Percentiles rank a stretch among this genome's conserved stretches.
These are phyloP conservation scores for Encephalitozoon cuniculi DNA, from an alignment of 371 early-diverging fungal genomes.

Conservation along the genomic window DNA sequence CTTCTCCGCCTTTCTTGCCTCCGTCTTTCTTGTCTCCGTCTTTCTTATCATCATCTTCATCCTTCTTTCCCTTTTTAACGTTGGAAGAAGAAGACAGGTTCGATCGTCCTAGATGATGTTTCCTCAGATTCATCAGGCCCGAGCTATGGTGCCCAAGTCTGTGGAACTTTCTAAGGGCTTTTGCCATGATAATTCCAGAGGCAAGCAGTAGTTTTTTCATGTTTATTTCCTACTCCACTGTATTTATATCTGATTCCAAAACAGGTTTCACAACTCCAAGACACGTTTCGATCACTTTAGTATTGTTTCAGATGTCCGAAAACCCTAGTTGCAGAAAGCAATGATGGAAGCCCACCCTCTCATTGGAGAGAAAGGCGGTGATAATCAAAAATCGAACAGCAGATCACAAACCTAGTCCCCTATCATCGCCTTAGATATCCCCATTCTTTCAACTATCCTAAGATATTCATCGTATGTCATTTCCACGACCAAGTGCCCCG, in stretches of 20 bases:
- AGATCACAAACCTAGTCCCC: not conserved
- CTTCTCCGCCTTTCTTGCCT: not conserved
- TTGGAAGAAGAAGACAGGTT: not conserved
- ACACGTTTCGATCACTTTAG: not conserved
- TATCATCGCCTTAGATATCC: not conserved
- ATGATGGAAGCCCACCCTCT: too few relatives aligned
- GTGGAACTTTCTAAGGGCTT: not conserved
- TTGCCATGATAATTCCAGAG: not conserved
- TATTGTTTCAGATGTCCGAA: not conserved
- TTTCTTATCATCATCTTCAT: not conserved
- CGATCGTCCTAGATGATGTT: not conserved
- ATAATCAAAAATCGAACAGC: not conserved
- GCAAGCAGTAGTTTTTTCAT: not conserved
- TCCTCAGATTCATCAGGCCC: not conserved
- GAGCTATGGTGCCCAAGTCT: not conserved
- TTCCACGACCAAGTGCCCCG: slow-evolving; percentile 29
- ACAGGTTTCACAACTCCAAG: not conserved
- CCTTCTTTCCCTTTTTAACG: not conserved
- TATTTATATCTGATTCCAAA: slow-evolving; percentile 1
- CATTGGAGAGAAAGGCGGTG: not conserved
- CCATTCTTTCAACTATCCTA: not conserved
- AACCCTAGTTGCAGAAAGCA: not conserved
- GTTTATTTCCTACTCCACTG: not conserved
- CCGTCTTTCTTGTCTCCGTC: not conserved
- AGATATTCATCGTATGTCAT: slow-evolving; percentile 24